Percentiles rank a stretch among this genome's conserved stretches.
Conservation (phyloP, 106 monocot genomes). For the Hemerocallis citrina region DNA sequence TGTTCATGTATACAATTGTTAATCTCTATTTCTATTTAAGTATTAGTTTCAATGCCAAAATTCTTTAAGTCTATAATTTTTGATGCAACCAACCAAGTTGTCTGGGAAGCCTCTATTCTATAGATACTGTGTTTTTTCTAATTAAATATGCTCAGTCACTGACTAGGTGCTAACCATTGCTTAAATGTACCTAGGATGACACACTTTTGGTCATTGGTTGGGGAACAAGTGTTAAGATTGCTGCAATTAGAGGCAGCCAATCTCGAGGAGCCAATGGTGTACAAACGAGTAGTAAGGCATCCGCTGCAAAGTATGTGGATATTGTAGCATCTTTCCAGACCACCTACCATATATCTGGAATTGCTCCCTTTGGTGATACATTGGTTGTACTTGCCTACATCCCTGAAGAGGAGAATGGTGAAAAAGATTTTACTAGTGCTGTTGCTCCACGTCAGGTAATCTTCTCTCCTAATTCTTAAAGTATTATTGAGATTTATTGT, state of each 20-base stretch:
- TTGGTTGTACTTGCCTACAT: slow-evolving; percentile 91
- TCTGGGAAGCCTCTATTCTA: neutral
- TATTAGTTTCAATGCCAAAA: too few relatives aligned
- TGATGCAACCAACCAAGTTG: too few relatives aligned
- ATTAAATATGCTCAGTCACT: neutral
- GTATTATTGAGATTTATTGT: neutral
- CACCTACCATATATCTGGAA: slow-evolving; percentile 81
- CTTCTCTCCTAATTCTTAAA: neutral
- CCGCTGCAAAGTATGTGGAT: slow-evolving; percentile 74
- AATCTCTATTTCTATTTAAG: too few relatives aligned
- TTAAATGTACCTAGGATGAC: slow-evolving; percentile 61
- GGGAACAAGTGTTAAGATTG: slow-evolving; percentile 90
- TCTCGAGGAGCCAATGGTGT: slow-evolving; percentile 43
- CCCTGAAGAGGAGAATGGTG: slow-evolving; percentile 63
- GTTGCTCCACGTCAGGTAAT: slow-evolving; percentile 73
- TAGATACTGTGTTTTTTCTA: neutral
- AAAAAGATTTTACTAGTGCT: slow-evolving; percentile 50
- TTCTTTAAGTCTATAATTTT: too few relatives aligned
- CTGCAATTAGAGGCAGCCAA: slow-evolving; percentile 57
- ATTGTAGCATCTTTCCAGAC: slow-evolving; percentile 97
- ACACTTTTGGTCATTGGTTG: slow-evolving; percentile 95
- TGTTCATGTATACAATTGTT: too few relatives aligned
- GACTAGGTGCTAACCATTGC: slow-evolving; percentile 4
- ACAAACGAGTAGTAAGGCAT: slow-evolving; percentile 33
- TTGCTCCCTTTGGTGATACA: slow-evolving; percentile 94